phyloP scores from a whole-genome alignment of 768 basidiomycete genomes.

The Lentinula raphanica region DNA sequence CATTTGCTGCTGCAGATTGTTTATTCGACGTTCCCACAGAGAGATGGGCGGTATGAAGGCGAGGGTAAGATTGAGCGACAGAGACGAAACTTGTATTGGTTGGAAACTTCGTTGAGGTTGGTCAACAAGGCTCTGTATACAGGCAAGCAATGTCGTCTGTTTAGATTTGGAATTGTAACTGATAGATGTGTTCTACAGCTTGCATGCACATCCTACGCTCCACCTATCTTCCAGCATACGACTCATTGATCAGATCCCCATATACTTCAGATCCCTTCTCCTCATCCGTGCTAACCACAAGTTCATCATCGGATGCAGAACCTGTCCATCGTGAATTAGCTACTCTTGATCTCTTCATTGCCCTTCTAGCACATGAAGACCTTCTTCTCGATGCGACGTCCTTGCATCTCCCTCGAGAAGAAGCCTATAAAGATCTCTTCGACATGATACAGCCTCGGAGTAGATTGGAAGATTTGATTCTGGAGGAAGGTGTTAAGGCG shows the following conservation, averaged over 20 bases:
- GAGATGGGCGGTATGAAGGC: constrained; percentile 31
- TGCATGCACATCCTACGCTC: constrained; percentile 81
- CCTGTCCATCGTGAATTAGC: constrained; percentile 63
- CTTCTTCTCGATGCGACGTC: constrained; percentile 70
- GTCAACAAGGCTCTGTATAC: constrained; percentile 66
- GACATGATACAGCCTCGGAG: constrained; percentile 70
- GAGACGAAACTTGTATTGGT: constrained; percentile 68
- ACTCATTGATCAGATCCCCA: constrained; percentile 53
- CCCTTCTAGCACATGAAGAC: constrained; percentile 75
- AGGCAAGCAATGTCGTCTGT: neutral
- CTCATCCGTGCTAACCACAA: constrained; percentile 14
- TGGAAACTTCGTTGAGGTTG: constrained; percentile 54
- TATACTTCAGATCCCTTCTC: constrained; percentile 73
- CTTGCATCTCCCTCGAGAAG: constrained; percentile 71
- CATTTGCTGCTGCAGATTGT: constrained; percentile 69
- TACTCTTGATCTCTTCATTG: constrained; percentile 75
- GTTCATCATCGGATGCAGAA: constrained; percentile 21
- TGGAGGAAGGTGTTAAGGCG: constrained; percentile 34
- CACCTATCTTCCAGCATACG: constrained; percentile 66
- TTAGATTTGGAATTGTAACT: too few relatives aligned
- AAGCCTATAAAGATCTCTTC: constrained; percentile 75
- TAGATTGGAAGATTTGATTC: constrained; percentile 68
- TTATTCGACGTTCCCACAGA: constrained; percentile 55
- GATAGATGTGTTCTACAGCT: constrained; percentile 29
- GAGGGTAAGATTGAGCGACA: constrained; percentile 43